Conservation (phyloP, 345 rosid genomes). For the Fremontodendron californicum region DNA sequence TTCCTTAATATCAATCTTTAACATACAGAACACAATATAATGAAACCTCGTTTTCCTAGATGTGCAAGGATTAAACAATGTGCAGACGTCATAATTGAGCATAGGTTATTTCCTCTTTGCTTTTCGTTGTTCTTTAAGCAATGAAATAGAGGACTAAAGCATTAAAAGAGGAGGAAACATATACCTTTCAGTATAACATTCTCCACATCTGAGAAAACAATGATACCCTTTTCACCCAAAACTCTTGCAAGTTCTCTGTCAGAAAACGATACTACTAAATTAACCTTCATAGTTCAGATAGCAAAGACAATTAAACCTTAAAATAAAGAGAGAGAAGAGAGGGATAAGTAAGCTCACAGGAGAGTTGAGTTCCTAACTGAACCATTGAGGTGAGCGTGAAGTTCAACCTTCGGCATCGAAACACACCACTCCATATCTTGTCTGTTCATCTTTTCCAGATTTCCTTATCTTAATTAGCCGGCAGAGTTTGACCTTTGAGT, state of each 20-base stretch:
- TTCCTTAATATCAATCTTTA: background rate
- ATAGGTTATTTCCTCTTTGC: no score
- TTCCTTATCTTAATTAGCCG: background rate
- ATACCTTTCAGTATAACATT: conserved; percentile 70
- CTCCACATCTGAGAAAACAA: conserved; percentile 71
- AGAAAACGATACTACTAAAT: background rate
- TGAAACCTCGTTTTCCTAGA: background rate
- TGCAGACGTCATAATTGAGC: no score
- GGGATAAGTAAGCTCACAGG: conserved; percentile 39
- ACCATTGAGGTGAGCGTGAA: conserved; percentile 99
- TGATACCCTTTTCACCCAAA: conserved; percentile 65
- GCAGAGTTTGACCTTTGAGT: background rate
- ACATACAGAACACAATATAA: background rate
- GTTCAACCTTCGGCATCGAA: conserved; percentile 80
- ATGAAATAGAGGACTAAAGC: conserved; percentile 4
- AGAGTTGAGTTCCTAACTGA: conserved; percentile 88
- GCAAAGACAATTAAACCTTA: background rate
- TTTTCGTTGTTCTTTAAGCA: background rate
- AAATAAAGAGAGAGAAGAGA: background rate
- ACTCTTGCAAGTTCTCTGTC: conserved; percentile 83
- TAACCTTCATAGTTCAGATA: background rate
- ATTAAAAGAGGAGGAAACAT: conserved; percentile 13
- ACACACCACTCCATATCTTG: conserved; percentile 54
- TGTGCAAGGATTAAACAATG: background rate
- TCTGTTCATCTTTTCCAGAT: background rate